These are phyloP conservation scores for Adenanthera pavonina DNA, from an alignment of 306 rosid species.

Conservation along the genomic window DNA sequence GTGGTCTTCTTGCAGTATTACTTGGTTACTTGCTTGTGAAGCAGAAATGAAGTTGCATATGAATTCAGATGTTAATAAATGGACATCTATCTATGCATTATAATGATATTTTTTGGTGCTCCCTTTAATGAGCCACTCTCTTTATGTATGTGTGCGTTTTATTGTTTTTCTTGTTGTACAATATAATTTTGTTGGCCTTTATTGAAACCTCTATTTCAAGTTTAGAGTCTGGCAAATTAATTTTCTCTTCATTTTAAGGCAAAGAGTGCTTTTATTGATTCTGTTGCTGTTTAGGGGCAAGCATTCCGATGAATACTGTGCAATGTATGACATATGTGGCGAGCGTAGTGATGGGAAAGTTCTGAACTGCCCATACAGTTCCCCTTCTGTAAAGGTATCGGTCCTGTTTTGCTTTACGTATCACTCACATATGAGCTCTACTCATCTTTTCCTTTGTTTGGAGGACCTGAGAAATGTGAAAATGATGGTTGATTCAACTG, in stretches of 20 bases:
- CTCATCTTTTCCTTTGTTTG: background rate
- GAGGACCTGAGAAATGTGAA: conserved; percentile 13
- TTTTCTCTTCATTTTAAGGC: conserved; percentile 8
- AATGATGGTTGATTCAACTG: conserved; percentile 18
- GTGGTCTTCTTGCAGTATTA: background rate
- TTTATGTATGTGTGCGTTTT: background rate
- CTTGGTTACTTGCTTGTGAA: background rate
- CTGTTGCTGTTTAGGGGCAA: conserved; percentile 50
- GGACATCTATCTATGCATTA: background rate
- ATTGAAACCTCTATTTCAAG: conserved; percentile 1
- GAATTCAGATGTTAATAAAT: background rate
- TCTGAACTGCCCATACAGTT: conserved; percentile 84
- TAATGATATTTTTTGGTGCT: background rate
- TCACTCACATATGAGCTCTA: background rate
- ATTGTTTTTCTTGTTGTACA: background rate
- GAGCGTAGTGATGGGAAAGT: conserved; percentile 86
- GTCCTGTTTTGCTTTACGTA: conserved; percentile 5
- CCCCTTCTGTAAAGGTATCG: conserved; percentile 79
- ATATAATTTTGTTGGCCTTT: background rate
- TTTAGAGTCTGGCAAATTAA: background rate
- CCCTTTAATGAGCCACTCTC: background rate
- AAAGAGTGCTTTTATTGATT: conserved; percentile 23
- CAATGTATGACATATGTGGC: conserved; percentile 95
- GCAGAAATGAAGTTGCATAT: background rate
- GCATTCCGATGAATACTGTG: conserved; percentile 82